Conservation (phyloP, 176 grass and related monocot genomes). For the Phragmites australis region DNA sequence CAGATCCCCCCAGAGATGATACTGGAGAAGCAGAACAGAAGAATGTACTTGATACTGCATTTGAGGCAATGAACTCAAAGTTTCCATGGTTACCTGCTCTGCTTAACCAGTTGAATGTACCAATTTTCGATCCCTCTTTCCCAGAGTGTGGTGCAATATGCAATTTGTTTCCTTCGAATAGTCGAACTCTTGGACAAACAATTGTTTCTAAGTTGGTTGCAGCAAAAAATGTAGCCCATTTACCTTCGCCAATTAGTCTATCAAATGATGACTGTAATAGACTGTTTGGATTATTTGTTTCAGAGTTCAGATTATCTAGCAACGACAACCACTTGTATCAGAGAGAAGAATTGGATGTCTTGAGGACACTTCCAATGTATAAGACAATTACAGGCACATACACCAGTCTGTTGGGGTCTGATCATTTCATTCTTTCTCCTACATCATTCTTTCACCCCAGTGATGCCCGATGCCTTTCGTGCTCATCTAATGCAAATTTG, state of each 20-base stretch:
- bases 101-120: constrained; percentile 86
- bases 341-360: constrained; percentile 77
- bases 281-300: constrained; percentile 80
- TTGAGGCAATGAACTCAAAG: constrained; percentile 58
- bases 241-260: constrained; percentile 63
- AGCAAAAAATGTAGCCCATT: constrained; percentile 60
- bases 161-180: constrained; percentile 54
- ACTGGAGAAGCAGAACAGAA: constrained; percentile 45
- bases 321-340: constrained; percentile 61
- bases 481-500: constrained; percentile 52
- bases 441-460: constrained; percentile 81
- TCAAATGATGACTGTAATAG: constrained; percentile 70
- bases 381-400: constrained; percentile 83
- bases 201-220: constrained; percentile 73
- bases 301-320: constrained; percentile 56
- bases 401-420: constrained; percentile 63
- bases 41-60: constrained; percentile 57
- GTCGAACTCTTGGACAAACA: constrained; percentile 59
- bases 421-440: constrained; percentile 77
- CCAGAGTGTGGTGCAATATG: constrained; percentile 66
- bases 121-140: constrained; percentile 75
- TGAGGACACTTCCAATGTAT: constrained; percentile 92
- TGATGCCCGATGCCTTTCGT: constrained; percentile 69
- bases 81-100: constrained; percentile 85
- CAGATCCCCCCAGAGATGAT: constrained; percentile 11